Conservation (phyloP, 192 early-diverging fungal genomes). For the Entophlyctis helioformis region DNA sequence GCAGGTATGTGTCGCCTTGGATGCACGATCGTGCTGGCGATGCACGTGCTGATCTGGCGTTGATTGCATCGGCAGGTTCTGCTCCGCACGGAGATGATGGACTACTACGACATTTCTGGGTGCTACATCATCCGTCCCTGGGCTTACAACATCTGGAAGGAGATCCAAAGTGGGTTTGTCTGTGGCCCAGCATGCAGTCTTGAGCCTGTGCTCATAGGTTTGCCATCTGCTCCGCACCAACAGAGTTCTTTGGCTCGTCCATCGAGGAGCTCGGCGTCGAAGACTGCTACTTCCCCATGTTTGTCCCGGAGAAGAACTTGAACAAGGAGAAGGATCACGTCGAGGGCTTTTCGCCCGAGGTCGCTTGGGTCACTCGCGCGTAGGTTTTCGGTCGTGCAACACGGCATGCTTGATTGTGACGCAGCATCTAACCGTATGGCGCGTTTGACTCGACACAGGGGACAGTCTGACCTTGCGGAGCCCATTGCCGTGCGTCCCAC, state of each 20-base stretch:
- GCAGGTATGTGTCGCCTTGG: slow-evolving; percentile 54
- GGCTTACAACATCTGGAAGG: slow-evolving; percentile 93
- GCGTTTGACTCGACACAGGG: slow-evolving; percentile 19
- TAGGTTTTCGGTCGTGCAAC: no score
- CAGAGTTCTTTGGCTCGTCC: slow-evolving; percentile 78
- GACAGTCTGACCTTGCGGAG: slow-evolving; percentile 79
- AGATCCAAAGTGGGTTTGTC: slow-evolving; percentile 63
- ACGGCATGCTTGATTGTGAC: no score
- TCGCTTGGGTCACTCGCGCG: slow-evolving; percentile 99
- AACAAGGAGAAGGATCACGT: slow-evolving; percentile 98
- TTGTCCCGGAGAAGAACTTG: slow-evolving; percentile 76
- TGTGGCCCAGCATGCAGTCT: background rate
- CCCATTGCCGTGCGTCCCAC: slow-evolving; percentile 98
- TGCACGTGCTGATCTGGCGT: background rate
- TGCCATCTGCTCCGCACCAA: background rate
- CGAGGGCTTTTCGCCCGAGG: slow-evolving; percentile 98
- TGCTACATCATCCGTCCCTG: slow-evolving; percentile 98
- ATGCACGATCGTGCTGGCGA: slow-evolving; percentile 1
- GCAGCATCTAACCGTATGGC: no score
- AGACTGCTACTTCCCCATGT: slow-evolving; percentile 99
- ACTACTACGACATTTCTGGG: slow-evolving; percentile 96
- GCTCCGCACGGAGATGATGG: slow-evolving; percentile 89
- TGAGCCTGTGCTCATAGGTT: background rate
- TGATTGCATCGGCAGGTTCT: slow-evolving; percentile 41
- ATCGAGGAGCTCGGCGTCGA: slow-evolving; percentile 91